Conservation (phyloP, 2,329 filamentous ascomycete genomes). For the Penicillium crustosum region DNA sequence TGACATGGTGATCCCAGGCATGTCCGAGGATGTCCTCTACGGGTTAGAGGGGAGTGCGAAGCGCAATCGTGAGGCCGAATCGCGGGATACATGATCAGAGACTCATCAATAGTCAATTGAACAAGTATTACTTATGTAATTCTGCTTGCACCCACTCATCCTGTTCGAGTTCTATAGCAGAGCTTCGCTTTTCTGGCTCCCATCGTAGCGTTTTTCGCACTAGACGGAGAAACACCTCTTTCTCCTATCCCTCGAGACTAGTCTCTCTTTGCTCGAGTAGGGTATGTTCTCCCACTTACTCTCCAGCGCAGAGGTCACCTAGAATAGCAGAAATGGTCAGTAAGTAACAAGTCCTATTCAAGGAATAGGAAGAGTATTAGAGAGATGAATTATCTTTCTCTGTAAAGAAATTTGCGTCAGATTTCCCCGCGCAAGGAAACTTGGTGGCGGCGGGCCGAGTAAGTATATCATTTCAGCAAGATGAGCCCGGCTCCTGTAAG, state of each 20-base stretch:
- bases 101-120: no score
- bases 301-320: conserved; percentile 30
- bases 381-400: conserved; percentile 30
- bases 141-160: not conserved
- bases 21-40: no score
- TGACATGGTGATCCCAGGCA: no score
- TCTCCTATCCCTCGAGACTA: conserved; percentile 37
- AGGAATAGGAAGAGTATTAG: not conserved
- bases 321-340: conserved; percentile 4
- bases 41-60: no score
- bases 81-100: no score
- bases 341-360: not conserved
- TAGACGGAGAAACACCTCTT: conserved; percentile 31
- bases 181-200: conserved; percentile 33
- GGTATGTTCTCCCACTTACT: conserved; percentile 21
- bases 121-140: not conserved
- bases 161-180: conserved; percentile 18
- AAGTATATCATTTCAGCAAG: conserved; percentile 51
- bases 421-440: conserved; percentile 36
- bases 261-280: conserved; percentile 42
- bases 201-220: conserved; percentile 42
- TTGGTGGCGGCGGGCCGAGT: conserved; percentile 45
- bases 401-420: conserved; percentile 43
- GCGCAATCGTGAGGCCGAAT: no score
- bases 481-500: conserved; percentile 48